phyloP scores from a whole-genome alignment of 2,329 filamentous ascomycete genomes.

The Hypoxylon sp. region DNA sequence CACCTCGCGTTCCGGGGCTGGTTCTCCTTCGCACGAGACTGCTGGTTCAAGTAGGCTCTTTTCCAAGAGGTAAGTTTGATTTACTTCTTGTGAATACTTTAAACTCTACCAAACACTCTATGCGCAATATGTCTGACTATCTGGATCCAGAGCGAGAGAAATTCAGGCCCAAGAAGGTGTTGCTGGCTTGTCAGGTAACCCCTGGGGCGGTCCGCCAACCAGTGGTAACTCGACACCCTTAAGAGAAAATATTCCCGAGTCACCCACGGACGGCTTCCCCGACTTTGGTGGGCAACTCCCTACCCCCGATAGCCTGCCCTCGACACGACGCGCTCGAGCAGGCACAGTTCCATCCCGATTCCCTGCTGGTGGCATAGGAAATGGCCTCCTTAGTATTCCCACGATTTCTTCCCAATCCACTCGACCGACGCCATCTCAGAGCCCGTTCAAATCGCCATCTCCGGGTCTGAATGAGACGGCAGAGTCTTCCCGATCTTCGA shows the following conservation, averaged over 20 bases:
- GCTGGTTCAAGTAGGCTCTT: constrained; percentile 79
- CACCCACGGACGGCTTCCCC: constrained; percentile 94
- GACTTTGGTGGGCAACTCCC: constrained; percentile 84
- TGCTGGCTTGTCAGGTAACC: constrained; percentile 74
- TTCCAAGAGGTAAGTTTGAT: constrained; percentile 85
- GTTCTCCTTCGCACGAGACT: constrained; percentile 96
- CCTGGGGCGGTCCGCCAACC: constrained; percentile 95
- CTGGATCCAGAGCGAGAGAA: constrained; percentile 80
- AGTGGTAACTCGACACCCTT: constrained; percentile 97
- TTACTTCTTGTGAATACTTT: constrained; percentile 30
- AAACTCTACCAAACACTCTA: constrained; percentile 12
- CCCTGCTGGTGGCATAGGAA: constrained; percentile 79
- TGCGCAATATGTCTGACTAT: constrained; percentile 37
- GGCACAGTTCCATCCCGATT: constrained; percentile 97
- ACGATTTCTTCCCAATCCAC: constrained; percentile 80
- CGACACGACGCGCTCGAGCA: constrained; percentile 85
- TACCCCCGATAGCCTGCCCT: constrained; percentile 74
- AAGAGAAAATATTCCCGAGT: constrained; percentile 97
- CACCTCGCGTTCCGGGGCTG: constrained; percentile 83
- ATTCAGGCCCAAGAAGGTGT: constrained; percentile 97
- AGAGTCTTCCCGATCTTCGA: constrained; percentile 71
- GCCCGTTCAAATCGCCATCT: constrained; percentile 82
- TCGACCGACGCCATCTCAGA: constrained; percentile 87
- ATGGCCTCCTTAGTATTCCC: constrained; percentile 70
- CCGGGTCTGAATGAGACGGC: constrained; percentile 67